phyloP scores from a whole-genome alignment of 176 grass and related monocot genomes.

The Puccinellia tenuiflora region DNA sequence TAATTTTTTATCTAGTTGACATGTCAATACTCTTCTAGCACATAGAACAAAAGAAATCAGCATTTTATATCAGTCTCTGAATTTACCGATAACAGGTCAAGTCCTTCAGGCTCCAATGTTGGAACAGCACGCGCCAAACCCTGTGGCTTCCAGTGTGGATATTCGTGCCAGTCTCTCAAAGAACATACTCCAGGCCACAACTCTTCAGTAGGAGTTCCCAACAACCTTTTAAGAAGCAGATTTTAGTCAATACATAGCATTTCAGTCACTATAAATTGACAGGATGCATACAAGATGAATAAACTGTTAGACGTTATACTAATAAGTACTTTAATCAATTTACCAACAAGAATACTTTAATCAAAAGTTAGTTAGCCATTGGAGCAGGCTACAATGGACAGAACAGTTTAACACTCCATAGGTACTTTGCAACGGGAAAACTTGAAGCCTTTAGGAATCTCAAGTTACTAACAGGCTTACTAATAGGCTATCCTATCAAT shows the following conservation, averaged over 20 bases:
- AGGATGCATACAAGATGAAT: neutral
- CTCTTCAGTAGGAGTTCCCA: constrained; percentile 84
- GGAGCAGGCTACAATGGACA: neutral
- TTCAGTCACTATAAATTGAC: neutral
- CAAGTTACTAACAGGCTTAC: no score
- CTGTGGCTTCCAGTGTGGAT: constrained; percentile 76
- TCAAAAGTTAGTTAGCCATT: neutral
- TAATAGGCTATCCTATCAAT: neutral
- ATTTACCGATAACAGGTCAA: constrained; percentile 79
- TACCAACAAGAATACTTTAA: neutral
- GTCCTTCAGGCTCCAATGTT: constrained; percentile 61
- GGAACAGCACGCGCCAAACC: constrained; percentile 55
- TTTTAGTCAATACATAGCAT: neutral
- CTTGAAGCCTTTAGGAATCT: no score
- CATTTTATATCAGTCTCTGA: neutral
- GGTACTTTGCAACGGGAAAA: no score
- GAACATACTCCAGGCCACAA: constrained; percentile 74
- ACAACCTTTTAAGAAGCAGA: constrained; percentile 42
- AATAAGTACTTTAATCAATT: neutral
- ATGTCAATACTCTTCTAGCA: neutral
- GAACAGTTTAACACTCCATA: no score
- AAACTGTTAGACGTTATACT: neutral
- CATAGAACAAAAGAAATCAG: neutral
- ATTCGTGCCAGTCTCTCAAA: constrained; percentile 87
- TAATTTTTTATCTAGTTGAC: neutral